Base-by-base conservation (phyloP, 139 green algal species). In the Closterium sp. region DNA sequence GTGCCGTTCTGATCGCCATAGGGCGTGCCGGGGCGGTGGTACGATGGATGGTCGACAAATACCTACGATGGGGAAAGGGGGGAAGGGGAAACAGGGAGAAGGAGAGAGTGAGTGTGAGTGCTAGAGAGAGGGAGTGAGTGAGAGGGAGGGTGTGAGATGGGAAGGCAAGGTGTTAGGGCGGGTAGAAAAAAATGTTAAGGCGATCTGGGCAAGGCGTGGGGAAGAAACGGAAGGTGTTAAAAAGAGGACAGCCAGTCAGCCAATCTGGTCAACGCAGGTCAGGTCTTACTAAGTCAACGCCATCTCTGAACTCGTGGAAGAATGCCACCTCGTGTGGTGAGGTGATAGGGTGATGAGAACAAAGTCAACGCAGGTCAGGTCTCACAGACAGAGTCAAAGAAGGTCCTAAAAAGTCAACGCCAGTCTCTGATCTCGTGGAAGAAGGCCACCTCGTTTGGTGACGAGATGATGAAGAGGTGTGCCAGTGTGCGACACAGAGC, bases 1-100 rank as follows among this genome's bases (percentile, higher is more conserved):
- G 96, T 95, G 24, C 97, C 97, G 89, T 95, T 91, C 1, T 92
- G 42, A 90, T 98, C 97, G 0, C 94, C 95, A 92, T 99, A 99
- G 1, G 97, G 90, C 32, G 29, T 89, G 38, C 94, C 95, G 22
- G 89, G 42, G 4, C 97, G 86, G 28, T 97, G 96, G 95, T 96
- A 98, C 86, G 91, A 92, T 24, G 96, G 94, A 92, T 98, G 96
- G 85, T 98, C 97, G 24, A 98, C 96, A 96, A 98, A 98, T 32
- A 98, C 96, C 91, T 94, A 89, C 13, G 50, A 22, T 9, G 50
- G 50, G 17, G 50, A 73, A 22, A 62, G 42, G 7, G 42, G 7
- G 7, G 7, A 7, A 62, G 42, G 17, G 5, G 50, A 22, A 24
- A 11, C 10, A 73, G 17, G 50, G 50, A 73, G 50, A 73, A 73